Evolutionary conservation across 768 basidiomycete genomes (phyloP), one percentile per base, ranked within the genome.

Genomic region (Mycena latifolia): DNA sequence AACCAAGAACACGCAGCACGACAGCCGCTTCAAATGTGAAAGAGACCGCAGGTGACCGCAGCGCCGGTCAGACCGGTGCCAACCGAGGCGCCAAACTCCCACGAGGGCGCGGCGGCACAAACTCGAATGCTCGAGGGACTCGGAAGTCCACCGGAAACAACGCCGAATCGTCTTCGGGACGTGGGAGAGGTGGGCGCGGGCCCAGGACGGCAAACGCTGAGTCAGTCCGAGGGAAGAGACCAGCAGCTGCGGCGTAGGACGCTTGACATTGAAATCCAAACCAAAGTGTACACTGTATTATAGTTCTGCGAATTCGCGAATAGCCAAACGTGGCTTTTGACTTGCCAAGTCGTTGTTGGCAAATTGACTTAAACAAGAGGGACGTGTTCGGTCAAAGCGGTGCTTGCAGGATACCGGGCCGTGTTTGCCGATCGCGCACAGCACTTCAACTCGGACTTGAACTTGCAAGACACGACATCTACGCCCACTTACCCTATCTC

Each of bases 91-190:
- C 29, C 12, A 66, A 66, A 52, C 41, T 39, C 27, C 11, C 31
- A 28, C 69, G 69, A 59, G 69, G 61, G 31, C 64, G 69, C 20
- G 65, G 69, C 50, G 43, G 39, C 25, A 29, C 51, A 18, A 53
- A 35, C 41, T 57, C 65, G 14, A 61, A 47, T 50, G 39, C 61
- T 24, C 61, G 66, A 39, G 66, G 66, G 15, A 29, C 51, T 10
- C 50, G 61, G 43, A 67, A 29, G 37, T 45, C 66, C 37, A 15
- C 45, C 37, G 66, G 61, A 58, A 54, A 11, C 60, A 61, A 52
- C 51, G 48, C 43, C 18, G 61, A 62, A 58, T 57, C 65, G 22
- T 61, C 65, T 3, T 58, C 60, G 31, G 66, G 61, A n/a, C 66
- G 66, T 12, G 50, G 55, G 43, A 62, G 61, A 31, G 66, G 66